Evolutionary conservation across 345 rosid genomes (phyloP).

Genomic region (Bruguiera sexangula): DNA sequence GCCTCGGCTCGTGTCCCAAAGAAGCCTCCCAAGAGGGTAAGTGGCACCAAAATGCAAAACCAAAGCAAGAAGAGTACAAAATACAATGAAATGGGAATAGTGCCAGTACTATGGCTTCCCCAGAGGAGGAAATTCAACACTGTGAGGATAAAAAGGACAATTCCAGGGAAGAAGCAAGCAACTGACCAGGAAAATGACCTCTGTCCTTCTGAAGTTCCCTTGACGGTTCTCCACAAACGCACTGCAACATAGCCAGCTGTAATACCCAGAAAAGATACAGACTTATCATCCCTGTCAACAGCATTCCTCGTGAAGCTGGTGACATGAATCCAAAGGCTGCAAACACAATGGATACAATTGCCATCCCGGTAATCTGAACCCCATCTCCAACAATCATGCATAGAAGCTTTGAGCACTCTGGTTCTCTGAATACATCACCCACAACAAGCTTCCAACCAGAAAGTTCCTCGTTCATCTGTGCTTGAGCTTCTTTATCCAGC

Average conservation of each 20-base stretch:
- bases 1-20: slow-evolving; percentile 64
- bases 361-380: slow-evolving; percentile 80
- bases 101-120: slow-evolving; percentile 80
- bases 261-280: slow-evolving; percentile 71
- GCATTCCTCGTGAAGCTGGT: slow-evolving; percentile 84
- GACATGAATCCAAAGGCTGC: slow-evolving; percentile 86
- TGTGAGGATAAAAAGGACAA: slow-evolving; percentile 69
- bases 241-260: slow-evolving; percentile 70
- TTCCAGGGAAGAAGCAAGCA: slow-evolving; percentile 83
- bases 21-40: slow-evolving; percentile 74
- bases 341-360: slow-evolving; percentile 65
- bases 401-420: slow-evolving; percentile 65
- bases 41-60: slow-evolving; percentile 86
- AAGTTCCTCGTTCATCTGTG: slow-evolving; percentile 90
- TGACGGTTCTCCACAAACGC: slow-evolving; percentile 66
- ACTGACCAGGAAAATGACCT: slow-evolving; percentile 65
- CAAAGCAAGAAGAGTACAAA: slow-evolving; percentile 65
- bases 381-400: slow-evolving; percentile 82
- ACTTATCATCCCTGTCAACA: slow-evolving; percentile 76
- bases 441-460: slow-evolving; percentile 92
- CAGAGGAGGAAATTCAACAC: slow-evolving; percentile 66
- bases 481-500: slow-evolving; percentile 79
- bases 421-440: slow-evolving; percentile 86
- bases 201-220: slow-evolving; percentile 80
- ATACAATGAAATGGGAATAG: slow-evolving; percentile 72